Conservation (phyloP, 139 green algal species). For the Diplosphaera chodatii region DNA sequence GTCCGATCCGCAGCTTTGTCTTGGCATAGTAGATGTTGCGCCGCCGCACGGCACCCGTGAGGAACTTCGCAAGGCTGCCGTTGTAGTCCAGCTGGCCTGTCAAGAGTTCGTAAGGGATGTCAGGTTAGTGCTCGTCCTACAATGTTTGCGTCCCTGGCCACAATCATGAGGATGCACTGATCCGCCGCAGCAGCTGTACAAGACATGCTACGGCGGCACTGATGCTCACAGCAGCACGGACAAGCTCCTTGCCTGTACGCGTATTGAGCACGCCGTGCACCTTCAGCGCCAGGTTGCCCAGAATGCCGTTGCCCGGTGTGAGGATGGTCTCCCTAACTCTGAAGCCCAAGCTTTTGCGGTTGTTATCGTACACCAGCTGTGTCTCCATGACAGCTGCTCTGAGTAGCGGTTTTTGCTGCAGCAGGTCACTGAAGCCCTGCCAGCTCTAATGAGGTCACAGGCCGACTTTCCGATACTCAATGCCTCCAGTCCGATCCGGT, state of each 20-base stretch:
- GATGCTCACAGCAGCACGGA: no score
- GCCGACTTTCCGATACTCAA: no score
- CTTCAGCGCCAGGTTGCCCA: conserved; percentile 9
- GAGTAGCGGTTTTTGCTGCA: no score
- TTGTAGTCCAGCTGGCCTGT: conserved; percentile 1
- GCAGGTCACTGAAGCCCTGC: no score
- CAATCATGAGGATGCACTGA: no score
- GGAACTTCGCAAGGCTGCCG: background rate
- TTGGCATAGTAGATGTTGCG: background rate
- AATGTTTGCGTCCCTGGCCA: no score
- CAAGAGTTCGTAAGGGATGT: no score
- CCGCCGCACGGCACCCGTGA: background rate
- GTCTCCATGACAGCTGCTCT: conserved; percentile 3
- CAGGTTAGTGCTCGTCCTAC: no score
- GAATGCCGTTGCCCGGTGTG: background rate
- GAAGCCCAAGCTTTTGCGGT: background rate
- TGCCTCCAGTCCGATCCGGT: no score
- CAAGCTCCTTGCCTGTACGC: background rate
- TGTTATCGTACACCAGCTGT: conserved; percentile 6
- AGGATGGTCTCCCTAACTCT: background rate
- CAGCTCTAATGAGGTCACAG: no score
- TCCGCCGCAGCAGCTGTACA: no score
- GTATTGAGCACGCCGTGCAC: conserved; percentile 8
- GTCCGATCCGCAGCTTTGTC: background rate
- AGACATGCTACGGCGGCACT: no score